These are phyloP conservation scores for Tympanopsis confertula DNA, from an alignment of 2,329 filamentous ascomycete species.

Conservation along the genomic window DNA sequence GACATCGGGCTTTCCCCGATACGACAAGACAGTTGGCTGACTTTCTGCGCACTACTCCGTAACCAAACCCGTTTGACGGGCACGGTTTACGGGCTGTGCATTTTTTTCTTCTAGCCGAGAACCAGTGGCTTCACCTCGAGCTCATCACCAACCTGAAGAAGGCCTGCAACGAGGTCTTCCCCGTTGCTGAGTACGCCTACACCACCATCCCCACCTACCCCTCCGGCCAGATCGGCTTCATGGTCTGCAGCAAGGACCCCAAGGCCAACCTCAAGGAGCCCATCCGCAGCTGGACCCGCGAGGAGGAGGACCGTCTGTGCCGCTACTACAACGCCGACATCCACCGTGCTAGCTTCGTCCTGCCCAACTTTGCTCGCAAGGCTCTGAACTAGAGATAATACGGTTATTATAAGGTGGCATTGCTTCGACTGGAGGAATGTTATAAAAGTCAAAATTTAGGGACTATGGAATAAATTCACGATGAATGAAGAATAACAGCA, in stretches of 20 bases:
- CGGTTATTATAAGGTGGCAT: too few species aligned
- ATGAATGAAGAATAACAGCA: too few species aligned
- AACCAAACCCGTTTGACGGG: background rate
- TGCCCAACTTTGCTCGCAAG: conserved; percentile 88
- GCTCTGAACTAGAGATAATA: conserved; percentile 47
- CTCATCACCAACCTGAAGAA: conserved; percentile 94
- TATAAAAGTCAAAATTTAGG: too few species aligned
- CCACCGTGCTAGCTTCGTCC: conserved; percentile 84
- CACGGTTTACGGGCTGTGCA: background rate
- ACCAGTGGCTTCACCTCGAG: conserved; percentile 95
- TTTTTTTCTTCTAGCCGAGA: conserved; percentile 61
- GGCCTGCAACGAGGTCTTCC: conserved; percentile 93
- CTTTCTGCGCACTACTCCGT: background rate
- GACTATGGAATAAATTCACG: too few species aligned
- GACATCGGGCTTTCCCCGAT: too few species aligned
- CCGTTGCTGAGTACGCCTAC: conserved; percentile 94
- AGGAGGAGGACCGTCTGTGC: conserved; percentile 89
- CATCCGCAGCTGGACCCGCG: conserved; percentile 65
- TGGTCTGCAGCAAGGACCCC: conserved; percentile 96
- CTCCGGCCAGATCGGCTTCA: conserved; percentile 98
- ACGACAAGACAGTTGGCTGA: too few species aligned
- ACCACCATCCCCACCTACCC: conserved; percentile 99
- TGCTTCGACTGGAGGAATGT: too few species aligned
- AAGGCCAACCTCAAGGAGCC: conserved; percentile 75
- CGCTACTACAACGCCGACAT: conserved; percentile 96